Evolutionary conservation across 306 rosid genomes (phyloP), one percentile per base, ranked within the genome.

Genomic region (Senna siamea): DNA sequence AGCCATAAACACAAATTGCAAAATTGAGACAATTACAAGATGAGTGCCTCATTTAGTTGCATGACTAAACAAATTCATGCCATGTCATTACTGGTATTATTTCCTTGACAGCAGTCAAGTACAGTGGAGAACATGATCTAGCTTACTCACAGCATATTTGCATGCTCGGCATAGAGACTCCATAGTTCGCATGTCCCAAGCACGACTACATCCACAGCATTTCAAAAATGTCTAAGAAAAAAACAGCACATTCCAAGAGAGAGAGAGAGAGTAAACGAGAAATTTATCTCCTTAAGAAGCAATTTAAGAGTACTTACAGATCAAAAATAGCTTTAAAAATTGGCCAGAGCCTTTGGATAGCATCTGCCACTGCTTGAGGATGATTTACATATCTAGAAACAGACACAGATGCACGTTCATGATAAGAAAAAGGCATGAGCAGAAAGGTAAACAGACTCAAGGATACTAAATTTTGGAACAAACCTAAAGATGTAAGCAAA

Each of bases 141-240:
- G 79, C 69, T 56, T 80, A 92, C 97, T 83, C 80, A 93, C 98
- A 20, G 99, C 99, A 59, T 95, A 92, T 95, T 95, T 95, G 85
- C 99, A 95, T 48, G 99, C 97, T 77, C 99, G 92, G 89, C 98
- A 95, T 60, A 95, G 90, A 82, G 98, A 95, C 83, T 95, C 99
- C 99, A 95, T 95, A 64, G 99, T 95, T 80, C 92, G 85, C 96
- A 95, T 85, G 89, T 95, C 99, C 99, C 99, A 95, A 75, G 99
- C 99, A 73, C 99, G 98, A 64, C 99, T 95, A 68, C 78, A 82
- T 66, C 82, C 74, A 66, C 37, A 74, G 26, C 73, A 77, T 66
- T 62, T 56, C 50, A 47, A 64, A 75, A 18, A 81, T 61, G 37
- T 55, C 43, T 72, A 56, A 82, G 10, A 56, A 73, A 55, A 54